Conservation (phyloP, 2,329 filamentous ascomycete species). For the Biscogniauxia marginata region DNA sequence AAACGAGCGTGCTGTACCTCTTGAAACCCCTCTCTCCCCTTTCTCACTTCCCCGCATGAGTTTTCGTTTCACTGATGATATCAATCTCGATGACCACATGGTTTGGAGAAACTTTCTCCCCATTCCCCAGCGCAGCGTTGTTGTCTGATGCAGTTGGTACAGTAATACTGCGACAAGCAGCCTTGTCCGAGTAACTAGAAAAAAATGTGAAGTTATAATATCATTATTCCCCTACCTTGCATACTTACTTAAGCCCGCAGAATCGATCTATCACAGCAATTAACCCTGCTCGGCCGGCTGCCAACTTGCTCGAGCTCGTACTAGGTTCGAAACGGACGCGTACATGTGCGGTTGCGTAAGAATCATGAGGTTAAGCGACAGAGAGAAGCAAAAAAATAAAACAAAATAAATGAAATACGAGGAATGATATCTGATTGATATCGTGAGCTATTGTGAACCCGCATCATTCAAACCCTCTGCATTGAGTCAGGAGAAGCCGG, state of each 20-base stretch:
- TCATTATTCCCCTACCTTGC: not conserved
- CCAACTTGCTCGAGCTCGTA: not conserved
- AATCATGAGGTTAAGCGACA: not conserved
- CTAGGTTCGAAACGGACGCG: not conserved
- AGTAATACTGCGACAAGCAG: not conserved
- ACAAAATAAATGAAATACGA: not conserved
- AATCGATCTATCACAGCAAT: not conserved
- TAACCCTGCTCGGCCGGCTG: not conserved
- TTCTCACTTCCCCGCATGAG: not conserved
- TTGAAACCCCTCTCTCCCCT: not conserved
- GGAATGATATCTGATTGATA: not conserved
- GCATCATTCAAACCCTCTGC: not conserved
- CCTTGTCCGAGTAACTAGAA: not conserved
- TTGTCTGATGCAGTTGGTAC: not conserved
- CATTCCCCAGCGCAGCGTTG: not conserved
- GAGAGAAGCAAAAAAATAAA: not conserved
- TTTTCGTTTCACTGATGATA: not conserved
- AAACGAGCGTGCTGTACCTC: not conserved
- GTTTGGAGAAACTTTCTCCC: not conserved
- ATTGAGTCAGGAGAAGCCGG: not conserved
- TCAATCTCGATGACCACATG: not conserved
- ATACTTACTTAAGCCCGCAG: not conserved
- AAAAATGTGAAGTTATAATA: constrained; percentile 14
- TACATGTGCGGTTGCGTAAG: not conserved
- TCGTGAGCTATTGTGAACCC: not conserved